phyloP scores from a whole-genome alignment of 2,329 filamentous ascomycete genomes.

The Metarhizium rileyi region DNA sequence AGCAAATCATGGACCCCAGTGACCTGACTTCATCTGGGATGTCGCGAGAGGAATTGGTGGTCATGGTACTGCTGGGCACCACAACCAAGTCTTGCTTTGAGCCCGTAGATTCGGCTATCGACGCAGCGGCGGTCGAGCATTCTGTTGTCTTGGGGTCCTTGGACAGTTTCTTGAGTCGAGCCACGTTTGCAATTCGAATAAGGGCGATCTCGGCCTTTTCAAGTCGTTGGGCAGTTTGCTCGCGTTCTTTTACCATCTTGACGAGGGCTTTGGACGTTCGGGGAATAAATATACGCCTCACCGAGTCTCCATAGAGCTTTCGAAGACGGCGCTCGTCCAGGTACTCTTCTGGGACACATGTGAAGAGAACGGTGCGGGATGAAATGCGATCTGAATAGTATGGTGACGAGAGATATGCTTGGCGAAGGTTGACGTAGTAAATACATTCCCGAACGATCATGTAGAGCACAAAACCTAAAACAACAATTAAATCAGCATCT shows the following conservation, averaged over 20 bases:
- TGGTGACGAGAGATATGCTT: conserved; percentile 83
- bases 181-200: conserved; percentile 67
- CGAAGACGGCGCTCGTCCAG: conserved; percentile 68
- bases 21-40: conserved; percentile 6
- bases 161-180: conserved; percentile 42
- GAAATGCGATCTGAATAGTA: conserved; percentile 78
- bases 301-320: conserved; percentile 70
- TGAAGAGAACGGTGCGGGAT: conserved; percentile 81
- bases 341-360: conserved; percentile 71
- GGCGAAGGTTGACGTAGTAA: conserved; percentile 85
- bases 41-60: neutral
- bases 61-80: conserved; percentile 1
- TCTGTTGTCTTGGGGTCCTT: neutral
- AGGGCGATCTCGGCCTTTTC: conserved; percentile 82
- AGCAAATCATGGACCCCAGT: conserved; percentile 4
- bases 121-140: neutral
- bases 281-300: conserved; percentile 77
- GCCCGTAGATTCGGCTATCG: neutral
- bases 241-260: conserved; percentile 70
- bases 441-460: conserved; percentile 80
- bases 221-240: conserved; percentile 69
- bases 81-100: conserved; percentile 7
- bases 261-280: conserved; percentile 69
- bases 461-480: conserved; percentile 76
- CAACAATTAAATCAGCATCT: neutral